Evolutionary conservation across 75 land plant genomes (phyloP).

Genomic region (Cupressus sempervirens): DNA sequence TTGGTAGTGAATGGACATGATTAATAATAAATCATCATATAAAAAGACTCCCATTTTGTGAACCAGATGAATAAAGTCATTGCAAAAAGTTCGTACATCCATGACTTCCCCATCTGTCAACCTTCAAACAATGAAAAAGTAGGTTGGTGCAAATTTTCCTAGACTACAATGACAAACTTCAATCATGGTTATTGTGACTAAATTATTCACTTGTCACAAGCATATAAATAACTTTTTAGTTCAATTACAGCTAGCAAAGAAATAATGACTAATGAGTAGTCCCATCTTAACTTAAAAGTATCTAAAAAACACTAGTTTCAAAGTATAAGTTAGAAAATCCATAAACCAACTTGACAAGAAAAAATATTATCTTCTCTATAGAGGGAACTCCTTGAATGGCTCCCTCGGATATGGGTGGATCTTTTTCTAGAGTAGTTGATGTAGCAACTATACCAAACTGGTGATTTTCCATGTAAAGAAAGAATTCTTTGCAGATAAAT

Average conservation of each 20-base stretch:
- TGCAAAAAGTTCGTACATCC: slow-evolving; percentile 66
- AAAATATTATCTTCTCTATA: slow-evolving; percentile 82
- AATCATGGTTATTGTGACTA: neutral
- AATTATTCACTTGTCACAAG: neutral
- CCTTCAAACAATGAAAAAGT: slow-evolving; percentile 32
- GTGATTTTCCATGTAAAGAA: slow-evolving; percentile 64
- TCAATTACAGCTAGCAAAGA: neutral
- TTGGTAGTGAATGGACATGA: slow-evolving; percentile 83
- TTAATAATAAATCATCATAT: slow-evolving; percentile 85
- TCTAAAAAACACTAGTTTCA: neutral
- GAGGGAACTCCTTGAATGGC: slow-evolving; percentile 82
- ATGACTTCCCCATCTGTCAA: slow-evolving; percentile 76
- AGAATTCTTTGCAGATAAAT: slow-evolving; percentile 86
- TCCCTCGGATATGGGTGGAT: slow-evolving; percentile 52
- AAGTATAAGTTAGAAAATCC: neutral
- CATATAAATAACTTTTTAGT: neutral
- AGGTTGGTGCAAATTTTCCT: neutral
- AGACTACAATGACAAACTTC: neutral
- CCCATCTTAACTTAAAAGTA: neutral
- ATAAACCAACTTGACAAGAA: slow-evolving; percentile 59
- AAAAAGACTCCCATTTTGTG: slow-evolving; percentile 80
- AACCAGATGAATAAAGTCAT: slow-evolving; percentile 77
- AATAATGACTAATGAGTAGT: neutral
- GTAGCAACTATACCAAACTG: slow-evolving; percentile 90
- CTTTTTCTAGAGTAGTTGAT: slow-evolving; percentile 67